phyloP scores from a whole-genome alignment of 2,329 filamentous ascomycete genomes.

The Aspergillus ochraceus region DNA sequence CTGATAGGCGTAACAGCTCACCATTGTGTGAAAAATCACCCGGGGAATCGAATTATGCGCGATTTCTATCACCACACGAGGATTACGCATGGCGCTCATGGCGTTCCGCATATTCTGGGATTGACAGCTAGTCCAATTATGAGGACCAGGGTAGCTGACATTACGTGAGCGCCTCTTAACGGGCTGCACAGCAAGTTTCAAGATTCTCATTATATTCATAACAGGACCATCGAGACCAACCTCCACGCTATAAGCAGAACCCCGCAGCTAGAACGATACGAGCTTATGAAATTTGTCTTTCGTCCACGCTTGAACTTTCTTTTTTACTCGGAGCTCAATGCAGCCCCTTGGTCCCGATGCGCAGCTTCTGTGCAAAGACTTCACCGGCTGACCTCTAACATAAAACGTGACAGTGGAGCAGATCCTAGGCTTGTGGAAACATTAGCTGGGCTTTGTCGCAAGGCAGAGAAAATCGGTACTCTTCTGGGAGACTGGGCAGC shows the following conservation, averaged over 20 bases:
- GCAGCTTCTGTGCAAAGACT: too few relatives aligned
- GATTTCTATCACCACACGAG: neutral
- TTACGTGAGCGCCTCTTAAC: too few relatives aligned
- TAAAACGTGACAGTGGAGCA: too few relatives aligned
- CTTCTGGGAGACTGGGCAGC: too few relatives aligned
- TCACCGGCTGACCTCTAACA: too few relatives aligned
- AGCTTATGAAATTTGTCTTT: neutral
- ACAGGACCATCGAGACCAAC: neutral
- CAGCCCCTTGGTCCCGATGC: too few relatives aligned
- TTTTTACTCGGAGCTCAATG: too few relatives aligned
- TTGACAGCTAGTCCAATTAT: conserved; percentile 9
- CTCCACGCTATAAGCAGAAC: conserved; percentile 6
- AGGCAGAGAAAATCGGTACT: too few relatives aligned
- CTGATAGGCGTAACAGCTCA: conserved; percentile 1
- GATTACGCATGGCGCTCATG: neutral
- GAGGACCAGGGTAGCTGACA: too few relatives aligned
- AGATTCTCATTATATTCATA: neutral
- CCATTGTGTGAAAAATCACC: conserved; percentile 1
- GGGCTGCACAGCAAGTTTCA: neutral
- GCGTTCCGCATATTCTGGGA: conserved; percentile 2
- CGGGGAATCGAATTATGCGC: conserved; percentile 10
- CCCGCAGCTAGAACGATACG: neutral
- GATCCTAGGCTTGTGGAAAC: too few relatives aligned
- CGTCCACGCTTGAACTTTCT: too few relatives aligned
- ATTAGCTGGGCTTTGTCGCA: too few relatives aligned